Percentiles rank a stretch among this genome's conserved stretches.
phyloP scores from a whole-genome alignment of 805 yeast species.

The Starmerella khaoyaiensis region DNA sequence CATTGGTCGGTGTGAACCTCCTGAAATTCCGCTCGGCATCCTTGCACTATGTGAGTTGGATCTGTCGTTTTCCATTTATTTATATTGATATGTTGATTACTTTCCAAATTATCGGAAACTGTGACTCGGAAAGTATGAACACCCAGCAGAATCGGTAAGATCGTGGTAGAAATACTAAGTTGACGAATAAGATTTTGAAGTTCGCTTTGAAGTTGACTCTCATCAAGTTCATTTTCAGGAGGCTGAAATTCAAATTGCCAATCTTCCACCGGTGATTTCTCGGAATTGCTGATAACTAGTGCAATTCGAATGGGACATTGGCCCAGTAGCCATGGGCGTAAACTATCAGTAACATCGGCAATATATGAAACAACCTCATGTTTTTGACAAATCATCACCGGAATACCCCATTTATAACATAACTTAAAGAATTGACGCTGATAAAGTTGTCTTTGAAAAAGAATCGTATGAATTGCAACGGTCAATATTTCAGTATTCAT shows the following conservation, averaged over 20 bases:
- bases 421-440: slow-evolving; percentile 74
- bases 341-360: slow-evolving; percentile 50
- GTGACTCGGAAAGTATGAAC: slow-evolving; percentile 69
- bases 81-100: not conserved
- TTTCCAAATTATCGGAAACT: slow-evolving; percentile 52
- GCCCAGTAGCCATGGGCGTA: slow-evolving; percentile 50
- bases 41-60: no score
- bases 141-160: slow-evolving; percentile 60
- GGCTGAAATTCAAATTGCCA: slow-evolving; percentile 56
- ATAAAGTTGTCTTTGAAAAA: slow-evolving; percentile 81
- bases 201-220: slow-evolving; percentile 48
- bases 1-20: not conserved
- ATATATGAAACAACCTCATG: slow-evolving; percentile 65
- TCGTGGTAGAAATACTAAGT: slow-evolving; percentile 75
- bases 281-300: slow-evolving; percentile 54
- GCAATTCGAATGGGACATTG: slow-evolving; percentile 40
- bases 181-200: slow-evolving; percentile 81
- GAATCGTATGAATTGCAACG: slow-evolving; percentile 63
- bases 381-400: slow-evolving; percentile 56
- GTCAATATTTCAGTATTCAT: slow-evolving; percentile 39
- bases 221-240: slow-evolving; percentile 15
- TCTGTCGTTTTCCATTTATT: no score
- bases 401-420: slow-evolving; percentile 68
- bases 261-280: slow-evolving; percentile 58
- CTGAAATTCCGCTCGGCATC: not conserved